Percentiles rank a stretch among this genome's conserved stretches.
Conservation (phyloP, 345 rosid species). For the Ceriops zippeliana region DNA sequence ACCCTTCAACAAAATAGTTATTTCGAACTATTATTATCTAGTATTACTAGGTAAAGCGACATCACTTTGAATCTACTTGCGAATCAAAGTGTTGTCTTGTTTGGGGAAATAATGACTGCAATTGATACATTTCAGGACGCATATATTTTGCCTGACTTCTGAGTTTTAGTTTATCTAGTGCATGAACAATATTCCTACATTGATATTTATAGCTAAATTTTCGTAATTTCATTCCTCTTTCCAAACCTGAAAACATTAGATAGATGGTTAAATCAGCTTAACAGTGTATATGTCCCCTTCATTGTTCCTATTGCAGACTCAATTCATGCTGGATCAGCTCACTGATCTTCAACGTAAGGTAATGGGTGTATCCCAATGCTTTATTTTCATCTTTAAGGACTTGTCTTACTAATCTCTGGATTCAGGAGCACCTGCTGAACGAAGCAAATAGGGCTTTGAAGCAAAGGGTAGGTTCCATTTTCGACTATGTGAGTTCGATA, state of each 20-base stretch:
- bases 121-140: too few species aligned
- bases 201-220: not conserved
- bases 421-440: constrained; percentile 68
- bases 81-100: too few species aligned
- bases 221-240: not conserved
- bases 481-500: not conserved
- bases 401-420: not conserved
- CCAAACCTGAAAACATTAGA: too few species aligned
- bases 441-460: constrained; percentile 77
- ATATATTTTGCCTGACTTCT: too few species aligned
- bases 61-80: too few species aligned
- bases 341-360: constrained; percentile 90
- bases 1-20: too few species aligned
- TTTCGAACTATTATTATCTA: too few species aligned
- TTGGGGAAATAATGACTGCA: too few species aligned
- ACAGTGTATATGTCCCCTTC: not conserved
- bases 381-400: not conserved
- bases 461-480: constrained; percentile 59
- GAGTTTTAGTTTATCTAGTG: too few species aligned
- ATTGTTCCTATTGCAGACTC: constrained; percentile 48
- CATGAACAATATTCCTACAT: too few species aligned
- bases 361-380: constrained; percentile 3
- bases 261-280: not conserved
- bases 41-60: too few species aligned
- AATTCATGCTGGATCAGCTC: constrained; percentile 89